Conservation (phyloP, 2,329 filamentous ascomycete species). For the Aureobasidium musti region DNA sequence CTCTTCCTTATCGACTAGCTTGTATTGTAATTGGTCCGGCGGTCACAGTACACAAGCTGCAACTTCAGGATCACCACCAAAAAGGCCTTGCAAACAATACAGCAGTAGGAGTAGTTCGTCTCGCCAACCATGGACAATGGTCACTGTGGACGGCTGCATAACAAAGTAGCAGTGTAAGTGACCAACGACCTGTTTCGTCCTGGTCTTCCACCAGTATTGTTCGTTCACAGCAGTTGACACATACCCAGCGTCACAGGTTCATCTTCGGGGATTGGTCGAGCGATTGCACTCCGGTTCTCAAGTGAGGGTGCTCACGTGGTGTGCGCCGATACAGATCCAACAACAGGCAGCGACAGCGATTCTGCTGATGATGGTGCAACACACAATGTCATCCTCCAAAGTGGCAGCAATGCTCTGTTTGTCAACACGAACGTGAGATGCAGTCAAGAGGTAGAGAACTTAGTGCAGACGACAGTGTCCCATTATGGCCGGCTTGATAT, state of each 20-base stretch:
- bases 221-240: not conserved
- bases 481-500: slow-evolving; percentile 28
- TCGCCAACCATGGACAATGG: slow-evolving; percentile 7
- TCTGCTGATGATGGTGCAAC: slow-evolving; percentile 13
- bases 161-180: slow-evolving; percentile 29
- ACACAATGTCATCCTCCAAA: slow-evolving; percentile 16
- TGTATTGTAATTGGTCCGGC: not conserved
- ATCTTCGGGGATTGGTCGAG: slow-evolving; percentile 39
- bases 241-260: slow-evolving; percentile 33
- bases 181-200: not conserved
- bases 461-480: slow-evolving; percentile 20
- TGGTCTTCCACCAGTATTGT: not conserved
- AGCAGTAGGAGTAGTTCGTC: not conserved
- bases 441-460: slow-evolving; percentile 20
- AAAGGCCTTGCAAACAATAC: not conserved
- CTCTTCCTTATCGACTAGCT: not conserved
- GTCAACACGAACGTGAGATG: slow-evolving; percentile 21
- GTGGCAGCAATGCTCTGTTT: slow-evolving; percentile 25
- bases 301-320: slow-evolving; percentile 38
- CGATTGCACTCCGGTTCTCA: slow-evolving; percentile 38
- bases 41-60: not conserved
- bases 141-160: slow-evolving; percentile 15
- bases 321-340: slow-evolving; percentile 38
- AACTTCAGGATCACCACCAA: not conserved
- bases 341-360: slow-evolving; percentile 13